Conservation (phyloP, 345 rosid species). For the Cardiospermum halicacabum region DNA sequence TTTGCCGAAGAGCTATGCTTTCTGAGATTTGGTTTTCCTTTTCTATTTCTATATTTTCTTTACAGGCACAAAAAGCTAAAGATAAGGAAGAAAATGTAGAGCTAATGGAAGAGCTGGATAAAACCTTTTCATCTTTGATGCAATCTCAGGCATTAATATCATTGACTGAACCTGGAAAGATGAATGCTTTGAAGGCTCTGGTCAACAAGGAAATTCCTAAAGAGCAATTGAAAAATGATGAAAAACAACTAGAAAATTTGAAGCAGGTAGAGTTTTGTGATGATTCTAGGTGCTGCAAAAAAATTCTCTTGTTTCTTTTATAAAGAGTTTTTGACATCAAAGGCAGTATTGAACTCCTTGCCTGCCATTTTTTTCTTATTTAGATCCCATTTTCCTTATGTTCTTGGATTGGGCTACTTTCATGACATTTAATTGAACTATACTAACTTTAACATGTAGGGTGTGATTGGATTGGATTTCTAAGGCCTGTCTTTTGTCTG, state of each 20-base stretch:
- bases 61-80: constrained; percentile 83
- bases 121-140: constrained; percentile 57
- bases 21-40: background rate
- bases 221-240: constrained; percentile 33
- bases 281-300: background rate
- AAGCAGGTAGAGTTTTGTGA: constrained; percentile 34
- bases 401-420: no score
- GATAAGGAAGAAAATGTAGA: constrained; percentile 79
- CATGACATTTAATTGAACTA: no score
- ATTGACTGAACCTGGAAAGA: constrained; percentile 61
- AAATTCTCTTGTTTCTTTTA: no score
- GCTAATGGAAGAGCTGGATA: constrained; percentile 74
- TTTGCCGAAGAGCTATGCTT: background rate
- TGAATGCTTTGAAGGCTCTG: constrained; percentile 56
- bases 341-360: background rate
- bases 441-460: no score
- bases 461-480: no score
- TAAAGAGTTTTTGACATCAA: background rate
- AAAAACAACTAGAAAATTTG: constrained; percentile 22
- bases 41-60: constrained; percentile 3
- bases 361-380: background rate
- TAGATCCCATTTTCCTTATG: background rate
- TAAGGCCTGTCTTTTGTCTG: no score
- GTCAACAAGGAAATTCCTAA: constrained; percentile 33
- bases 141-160: constrained; percentile 52